Evolutionary conservation across 106 monocot species (phyloP).

Genomic region (Amphibolis antarctica): DNA sequence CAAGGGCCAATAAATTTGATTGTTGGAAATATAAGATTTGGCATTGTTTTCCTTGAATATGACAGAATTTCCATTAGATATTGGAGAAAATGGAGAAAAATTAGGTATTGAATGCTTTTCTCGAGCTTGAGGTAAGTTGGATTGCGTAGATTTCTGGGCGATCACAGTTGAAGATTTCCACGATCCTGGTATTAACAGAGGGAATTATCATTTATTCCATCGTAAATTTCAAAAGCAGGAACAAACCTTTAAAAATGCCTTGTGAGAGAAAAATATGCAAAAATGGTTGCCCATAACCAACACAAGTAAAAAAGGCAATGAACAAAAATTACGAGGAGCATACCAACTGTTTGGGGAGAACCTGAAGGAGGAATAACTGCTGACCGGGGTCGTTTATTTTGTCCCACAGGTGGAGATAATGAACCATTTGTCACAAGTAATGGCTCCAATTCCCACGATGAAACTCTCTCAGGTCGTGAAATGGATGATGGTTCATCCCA

Average conservation of each 20-base stretch:
- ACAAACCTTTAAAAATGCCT: not conserved
- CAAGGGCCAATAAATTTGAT: slow-evolving; percentile 26
- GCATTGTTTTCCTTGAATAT: slow-evolving; percentile 19
- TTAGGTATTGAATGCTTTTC: slow-evolving; percentile 26
- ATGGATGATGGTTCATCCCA: slow-evolving; percentile 90
- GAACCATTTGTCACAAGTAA: slow-evolving; percentile 26
- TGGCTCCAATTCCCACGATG: slow-evolving; percentile 77
- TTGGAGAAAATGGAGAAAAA: slow-evolving; percentile 18
- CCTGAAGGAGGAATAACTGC: slow-evolving; percentile 28
- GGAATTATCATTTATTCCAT: not conserved
- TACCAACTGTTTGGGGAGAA: slow-evolving; percentile 18
- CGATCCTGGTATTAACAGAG: slow-evolving; percentile 22
- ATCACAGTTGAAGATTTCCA: slow-evolving; percentile 50
- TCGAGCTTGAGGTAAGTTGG: slow-evolving; percentile 18
- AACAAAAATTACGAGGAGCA: not conserved
- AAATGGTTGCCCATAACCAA: not conserved
- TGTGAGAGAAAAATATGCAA: no score
- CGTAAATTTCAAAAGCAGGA: not conserved
- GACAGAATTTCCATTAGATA: slow-evolving; percentile 14
- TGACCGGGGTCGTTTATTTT: slow-evolving; percentile 31
- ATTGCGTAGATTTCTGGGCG: slow-evolving; percentile 33
- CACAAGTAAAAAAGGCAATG: not conserved
- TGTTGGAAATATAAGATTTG: slow-evolving; percentile 12
- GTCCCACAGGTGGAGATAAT: slow-evolving; percentile 23
- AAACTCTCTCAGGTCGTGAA: slow-evolving; percentile 52